A percentile compares a stretch with the other conserved stretches of the same genome.
Evolutionary conservation across 371 early-diverging fungal genomes (phyloP).

Genomic region (Haplosporangium sp.): DNA sequence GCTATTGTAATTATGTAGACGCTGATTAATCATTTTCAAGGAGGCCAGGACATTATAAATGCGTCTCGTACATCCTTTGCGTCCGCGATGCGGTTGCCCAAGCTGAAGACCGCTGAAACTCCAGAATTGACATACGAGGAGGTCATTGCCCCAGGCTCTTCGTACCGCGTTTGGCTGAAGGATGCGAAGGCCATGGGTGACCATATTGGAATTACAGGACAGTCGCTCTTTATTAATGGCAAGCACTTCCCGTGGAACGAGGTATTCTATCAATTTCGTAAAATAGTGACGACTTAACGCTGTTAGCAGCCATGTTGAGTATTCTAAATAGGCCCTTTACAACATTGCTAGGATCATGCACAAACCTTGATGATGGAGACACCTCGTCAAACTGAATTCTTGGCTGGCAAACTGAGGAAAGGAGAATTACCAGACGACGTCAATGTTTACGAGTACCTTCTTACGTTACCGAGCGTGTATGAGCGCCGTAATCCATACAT

Average conservation of each 20-base stretch:
- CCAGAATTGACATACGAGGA: slow-evolving; percentile 49
- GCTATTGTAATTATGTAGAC: slow-evolving; percentile 5
- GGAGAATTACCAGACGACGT: slow-evolving; percentile 62
- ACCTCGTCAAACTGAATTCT: slow-evolving; percentile 20
- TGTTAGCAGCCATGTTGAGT: no score
- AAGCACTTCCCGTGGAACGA: slow-evolving; percentile 72
- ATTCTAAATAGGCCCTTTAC: not conserved
- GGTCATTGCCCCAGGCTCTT: slow-evolving; percentile 39
- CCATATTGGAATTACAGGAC: slow-evolving; percentile 27
- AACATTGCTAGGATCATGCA: slow-evolving; percentile 27
- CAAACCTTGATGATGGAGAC: slow-evolving; percentile 37
- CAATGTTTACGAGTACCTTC: slow-evolving; percentile 75
- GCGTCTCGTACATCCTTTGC: slow-evolving; percentile 25
- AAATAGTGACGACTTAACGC: slow-evolving; percentile 3
- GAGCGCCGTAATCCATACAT: slow-evolving; percentile 74
- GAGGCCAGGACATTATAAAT: slow-evolving; percentile 18
- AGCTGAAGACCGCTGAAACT: slow-evolving; percentile 30
- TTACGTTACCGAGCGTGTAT: slow-evolving; percentile 68
- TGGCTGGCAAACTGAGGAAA: slow-evolving; percentile 11
- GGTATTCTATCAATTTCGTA: slow-evolving; percentile 44
- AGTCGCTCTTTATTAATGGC: slow-evolving; percentile 84
- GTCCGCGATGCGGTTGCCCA: slow-evolving; percentile 11
- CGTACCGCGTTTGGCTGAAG: slow-evolving; percentile 43
- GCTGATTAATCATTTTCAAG: slow-evolving; percentile 21
- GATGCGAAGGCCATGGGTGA: slow-evolving; percentile 26